Evolutionary conservation across 225 moss, liverwort and hornwort species (phyloP).

Genomic region (Bryum argenteum): DNA sequence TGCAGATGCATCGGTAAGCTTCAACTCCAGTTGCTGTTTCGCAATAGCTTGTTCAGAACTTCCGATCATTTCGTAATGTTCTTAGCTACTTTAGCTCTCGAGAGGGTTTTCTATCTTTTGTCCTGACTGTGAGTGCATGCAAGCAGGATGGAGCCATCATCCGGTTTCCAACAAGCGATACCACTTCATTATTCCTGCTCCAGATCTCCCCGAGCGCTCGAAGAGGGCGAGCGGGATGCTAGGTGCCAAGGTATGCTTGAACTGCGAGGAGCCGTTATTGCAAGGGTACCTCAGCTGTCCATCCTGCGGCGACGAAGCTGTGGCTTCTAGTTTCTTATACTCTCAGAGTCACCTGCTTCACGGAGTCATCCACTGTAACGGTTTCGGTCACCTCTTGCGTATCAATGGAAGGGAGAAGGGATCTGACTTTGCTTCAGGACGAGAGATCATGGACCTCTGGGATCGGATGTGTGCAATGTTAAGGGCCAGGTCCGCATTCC

Average conservation of each 20-base stretch:
- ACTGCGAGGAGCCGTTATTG: conserved; percentile 86
- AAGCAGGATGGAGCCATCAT: conserved; percentile 99
- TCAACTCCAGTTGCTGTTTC: background rate
- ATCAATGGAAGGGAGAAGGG: conserved; percentile 97
- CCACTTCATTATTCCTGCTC: conserved; percentile 95
- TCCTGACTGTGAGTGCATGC: conserved; percentile 1
- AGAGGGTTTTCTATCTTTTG: background rate
- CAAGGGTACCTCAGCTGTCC: conserved; percentile 78
- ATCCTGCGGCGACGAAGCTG: conserved; percentile 91
- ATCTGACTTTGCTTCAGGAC: conserved; percentile 88
- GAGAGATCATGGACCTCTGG: conserved; percentile 99
- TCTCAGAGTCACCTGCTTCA: conserved; percentile 97
- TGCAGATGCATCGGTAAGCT: conserved; percentile 63
- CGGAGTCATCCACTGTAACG: conserved; percentile 97
- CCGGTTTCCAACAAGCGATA: conserved; percentile 96
- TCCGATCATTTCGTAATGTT: no score
- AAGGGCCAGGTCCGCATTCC: conserved; percentile 73
- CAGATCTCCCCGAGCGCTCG: conserved; percentile 80
- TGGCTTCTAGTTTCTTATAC: conserved; percentile 80
- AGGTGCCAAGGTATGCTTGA: conserved; percentile 83
- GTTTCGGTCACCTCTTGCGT: conserved; percentile 92
- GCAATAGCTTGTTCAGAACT: background rate
- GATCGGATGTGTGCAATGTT: conserved; percentile 99
- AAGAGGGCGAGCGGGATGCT: conserved; percentile 67
- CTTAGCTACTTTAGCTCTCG: no score